Percentiles rank a stretch among this genome's conserved stretches.
Evolutionary conservation across 1,284 basidiomycete genomes (phyloP).

Genomic region (Limonomyces culmigenus): DNA sequence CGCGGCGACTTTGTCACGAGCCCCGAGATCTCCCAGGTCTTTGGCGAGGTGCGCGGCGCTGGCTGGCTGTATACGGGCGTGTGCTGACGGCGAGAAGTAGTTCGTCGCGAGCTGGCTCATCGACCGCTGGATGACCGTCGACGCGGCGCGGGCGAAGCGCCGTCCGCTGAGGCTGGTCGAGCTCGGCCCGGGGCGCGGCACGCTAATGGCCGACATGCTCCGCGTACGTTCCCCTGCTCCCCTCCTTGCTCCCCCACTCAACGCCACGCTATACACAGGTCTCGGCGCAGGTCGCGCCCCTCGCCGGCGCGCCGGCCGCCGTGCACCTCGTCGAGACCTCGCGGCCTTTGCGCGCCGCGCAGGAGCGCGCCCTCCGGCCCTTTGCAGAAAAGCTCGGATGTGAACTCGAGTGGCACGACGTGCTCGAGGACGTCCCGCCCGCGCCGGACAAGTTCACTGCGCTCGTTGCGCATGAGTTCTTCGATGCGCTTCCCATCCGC

Average conservation of each 20-base stretch:
- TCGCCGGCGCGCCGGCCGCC: slow-evolving; percentile 21
- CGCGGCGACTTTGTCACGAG: slow-evolving; percentile 93
- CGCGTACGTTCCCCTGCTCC: slow-evolving; percentile 33
- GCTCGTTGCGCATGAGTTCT: slow-evolving; percentile 92
- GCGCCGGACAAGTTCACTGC: slow-evolving; percentile 59
- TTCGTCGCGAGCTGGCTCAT: slow-evolving; percentile 78
- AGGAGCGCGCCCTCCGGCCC: slow-evolving; percentile 34
- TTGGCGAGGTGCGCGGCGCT: slow-evolving; percentile 64
- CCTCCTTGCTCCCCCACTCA: slow-evolving; percentile 1
- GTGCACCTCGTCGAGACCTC: slow-evolving; percentile 79
- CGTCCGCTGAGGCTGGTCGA: slow-evolving; percentile 64
- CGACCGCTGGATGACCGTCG: slow-evolving; percentile 57
- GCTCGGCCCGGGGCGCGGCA: slow-evolving; percentile 89
- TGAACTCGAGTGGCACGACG: slow-evolving; percentile 58
- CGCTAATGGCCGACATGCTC: slow-evolving; percentile 83
- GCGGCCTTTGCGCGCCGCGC: slow-evolving; percentile 42
- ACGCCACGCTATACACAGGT: slow-evolving; percentile 25
- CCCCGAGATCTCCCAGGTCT: slow-evolving; percentile 93
- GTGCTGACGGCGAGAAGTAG: slow-evolving; percentile 31
- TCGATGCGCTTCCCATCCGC: slow-evolving; percentile 91
- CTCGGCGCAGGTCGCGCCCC: slow-evolving; percentile 29
- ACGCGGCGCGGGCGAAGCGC: slow-evolving; percentile 12
- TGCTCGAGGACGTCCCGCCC: slow-evolving; percentile 47
- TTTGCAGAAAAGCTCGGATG: slow-evolving; percentile 14
- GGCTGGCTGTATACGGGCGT: not conserved